Evolutionary conservation across 768 basidiomycete species (phyloP).

Genomic region (Collybia mongolica): DNA sequence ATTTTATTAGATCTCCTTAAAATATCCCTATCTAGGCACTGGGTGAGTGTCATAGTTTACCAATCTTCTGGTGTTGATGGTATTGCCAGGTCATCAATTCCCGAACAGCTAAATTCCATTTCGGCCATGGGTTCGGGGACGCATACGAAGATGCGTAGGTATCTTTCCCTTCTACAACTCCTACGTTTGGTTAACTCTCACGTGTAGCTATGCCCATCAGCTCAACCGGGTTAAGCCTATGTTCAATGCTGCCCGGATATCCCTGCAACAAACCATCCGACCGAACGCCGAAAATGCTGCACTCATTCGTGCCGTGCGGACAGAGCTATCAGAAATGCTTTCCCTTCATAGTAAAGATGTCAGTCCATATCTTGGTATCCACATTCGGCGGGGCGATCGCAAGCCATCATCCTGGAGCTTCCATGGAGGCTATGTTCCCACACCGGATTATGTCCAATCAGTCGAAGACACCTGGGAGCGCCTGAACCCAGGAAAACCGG

Average conservation of each 20-base stretch:
- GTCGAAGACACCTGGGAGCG: constrained; percentile 41
- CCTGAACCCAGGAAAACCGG: constrained; percentile 22
- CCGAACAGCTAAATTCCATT: constrained; percentile 63
- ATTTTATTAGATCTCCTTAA: neutral
- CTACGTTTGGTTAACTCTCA: constrained; percentile 2
- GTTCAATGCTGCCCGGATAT: constrained; percentile 43
- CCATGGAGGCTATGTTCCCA: constrained; percentile 44
- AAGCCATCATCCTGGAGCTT: constrained; percentile 43
- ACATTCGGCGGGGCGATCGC: constrained; percentile 65
- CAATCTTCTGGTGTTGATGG: neutral
- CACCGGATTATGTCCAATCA: constrained; percentile 45
- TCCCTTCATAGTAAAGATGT: constrained; percentile 11
- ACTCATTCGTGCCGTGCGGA: constrained; percentile 49
- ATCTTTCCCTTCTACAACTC: neutral
- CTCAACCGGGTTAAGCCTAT: constrained; percentile 58
- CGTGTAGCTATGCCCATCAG: constrained; percentile 47
- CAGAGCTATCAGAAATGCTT: constrained; percentile 35
- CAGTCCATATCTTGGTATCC: constrained; percentile 49
- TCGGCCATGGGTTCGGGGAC: constrained; percentile 53
- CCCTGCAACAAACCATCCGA: constrained; percentile 50
- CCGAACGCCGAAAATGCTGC: constrained; percentile 44
- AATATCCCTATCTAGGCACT: neutral
- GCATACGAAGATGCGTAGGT: constrained; percentile 66
- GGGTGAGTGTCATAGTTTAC: no score
- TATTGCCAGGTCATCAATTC: constrained; percentile 57